A percentile compares a stretch with the other conserved stretches of the same genome.
Evolutionary conservation across 2,329 filamentous ascomycete genomes (phyloP).

Genomic region (Chaetomiaceae sp.): DNA sequence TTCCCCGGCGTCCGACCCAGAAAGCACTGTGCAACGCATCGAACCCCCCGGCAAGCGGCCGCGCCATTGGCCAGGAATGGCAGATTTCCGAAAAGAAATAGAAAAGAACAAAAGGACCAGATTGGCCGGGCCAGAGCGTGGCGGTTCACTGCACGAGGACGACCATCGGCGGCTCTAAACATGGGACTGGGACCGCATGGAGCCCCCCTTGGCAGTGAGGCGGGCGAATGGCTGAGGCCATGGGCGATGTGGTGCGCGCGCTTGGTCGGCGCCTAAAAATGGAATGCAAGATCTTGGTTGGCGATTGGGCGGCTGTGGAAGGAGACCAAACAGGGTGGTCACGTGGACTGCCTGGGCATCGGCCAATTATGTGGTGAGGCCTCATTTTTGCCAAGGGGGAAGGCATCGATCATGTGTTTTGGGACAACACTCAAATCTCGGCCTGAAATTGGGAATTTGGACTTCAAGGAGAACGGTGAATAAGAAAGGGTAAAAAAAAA

Average conservation of each 20-base stretch:
- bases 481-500: too few species aligned
- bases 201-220: constrained; percentile 12
- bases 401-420: not conserved
- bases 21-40: not conserved
- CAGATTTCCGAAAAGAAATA: not conserved
- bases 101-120: not conserved
- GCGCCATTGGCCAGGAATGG: constrained; percentile 9
- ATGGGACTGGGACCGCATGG: not conserved
- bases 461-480: too few species aligned
- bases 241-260: constrained; percentile 12
- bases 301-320: not conserved
- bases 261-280: constrained; percentile 25
- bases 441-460: not conserved
- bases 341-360: constrained; percentile 4
- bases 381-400: not conserved
- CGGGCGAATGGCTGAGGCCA: not conserved
- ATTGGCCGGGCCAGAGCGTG: not conserved
- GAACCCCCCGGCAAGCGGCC: not conserved
- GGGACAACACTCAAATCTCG: not conserved
- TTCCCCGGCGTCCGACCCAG: too few species aligned
- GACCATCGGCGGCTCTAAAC: constrained; percentile 6
- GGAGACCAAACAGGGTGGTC: not conserved
- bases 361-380: not conserved
- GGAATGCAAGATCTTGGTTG: not conserved
- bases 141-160: constrained; percentile 15